Base-by-base conservation (phyloP, 2,329 filamentous ascomycete species). In the Immersiporthe knoxdaviesiana region DNA sequence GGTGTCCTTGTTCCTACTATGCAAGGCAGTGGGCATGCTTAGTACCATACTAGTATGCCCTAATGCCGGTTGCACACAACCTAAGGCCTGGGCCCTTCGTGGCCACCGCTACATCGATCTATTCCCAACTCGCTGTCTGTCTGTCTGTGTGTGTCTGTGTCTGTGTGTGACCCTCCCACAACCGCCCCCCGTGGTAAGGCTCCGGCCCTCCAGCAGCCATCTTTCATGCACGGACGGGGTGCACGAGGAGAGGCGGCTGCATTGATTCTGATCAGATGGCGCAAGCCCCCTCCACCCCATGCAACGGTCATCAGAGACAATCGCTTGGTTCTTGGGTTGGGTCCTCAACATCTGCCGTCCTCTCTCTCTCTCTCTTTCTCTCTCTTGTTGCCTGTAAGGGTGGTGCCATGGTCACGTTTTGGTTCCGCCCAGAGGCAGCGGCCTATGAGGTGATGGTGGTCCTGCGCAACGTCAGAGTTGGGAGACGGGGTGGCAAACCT, bases 241-340 rank as follows among this genome's bases (percentile, higher is more conserved):
- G 67, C 44, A 60, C 63, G 50, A 60, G 67, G 58, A 44, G 32
- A n/a, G n/a, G n/a, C n/a, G 27, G 27, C 32, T 63, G 59, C 64
- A 39, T 50, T n/a, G 27, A 47, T 27, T 37, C 24, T 61, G 35
- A 56, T 62, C 68, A 27, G 50, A 66, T 66, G 68, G 63, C 68
- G 68, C 63, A 63, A 59, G 37, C 21, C 65, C n/a, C n/a, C n/a
- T n/a, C n/a, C n/a, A n/a, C n/a, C n/a, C n/a, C 56, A 65, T 64
- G 61, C 68, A 70, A 66, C 63, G 59, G 60, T 69, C 68, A 67
- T 50, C 59, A 65, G 67, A 56, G n/a, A 50, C 52, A 56, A 56
- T 18, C 52, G 52, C 8, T 62, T 27, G 59, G n/a, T n/a, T 39
- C 1, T 21, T 30, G 32, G n/a, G n/a, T n/a, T n/a, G n/a, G n/a